Percentiles rank a stretch among this genome's conserved stretches.
These are phyloP conservation scores for Phoenix roebelenii DNA, from an alignment of 176 grass and related monocot genomes.

Conservation along the genomic window DNA sequence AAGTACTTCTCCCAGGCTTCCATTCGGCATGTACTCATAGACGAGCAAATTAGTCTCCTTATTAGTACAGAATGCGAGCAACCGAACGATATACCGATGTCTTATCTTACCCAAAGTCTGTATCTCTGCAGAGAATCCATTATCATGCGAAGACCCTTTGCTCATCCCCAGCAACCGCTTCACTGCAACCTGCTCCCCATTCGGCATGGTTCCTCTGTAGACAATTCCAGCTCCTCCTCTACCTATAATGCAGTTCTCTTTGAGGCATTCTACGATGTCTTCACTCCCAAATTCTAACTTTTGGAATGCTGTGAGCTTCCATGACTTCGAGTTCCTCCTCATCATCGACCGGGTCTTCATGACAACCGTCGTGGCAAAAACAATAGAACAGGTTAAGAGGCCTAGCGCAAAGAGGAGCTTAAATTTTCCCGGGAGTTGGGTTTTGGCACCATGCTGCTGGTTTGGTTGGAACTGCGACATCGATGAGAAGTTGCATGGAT, in stretches of 20 bases:
- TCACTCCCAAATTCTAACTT: constrained; percentile 57
- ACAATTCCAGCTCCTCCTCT: constrained; percentile 63
- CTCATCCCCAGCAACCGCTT: constrained; percentile 41
- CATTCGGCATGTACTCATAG: constrained; percentile 73
- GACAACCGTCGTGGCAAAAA: constrained; percentile 43
- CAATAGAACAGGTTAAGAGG: constrained; percentile 51
- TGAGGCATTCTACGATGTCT: constrained; percentile 56
- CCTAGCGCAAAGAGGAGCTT: constrained; percentile 57
- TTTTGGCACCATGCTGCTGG: background rate
- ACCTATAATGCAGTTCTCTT: constrained; percentile 63
- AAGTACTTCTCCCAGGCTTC: constrained; percentile 62
- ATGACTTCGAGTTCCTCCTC: constrained; percentile 10
- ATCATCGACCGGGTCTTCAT: constrained; percentile 53
- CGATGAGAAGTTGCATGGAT: constrained; percentile 37
- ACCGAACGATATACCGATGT: constrained; percentile 65
- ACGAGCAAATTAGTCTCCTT: constrained; percentile 46
- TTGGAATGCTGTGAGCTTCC: constrained; percentile 71
- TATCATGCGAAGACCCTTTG: constrained; percentile 31
- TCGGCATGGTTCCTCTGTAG: constrained; percentile 54
- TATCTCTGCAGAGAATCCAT: constrained; percentile 69
- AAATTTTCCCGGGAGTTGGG: constrained; percentile 10
- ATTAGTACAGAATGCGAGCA: constrained; percentile 45
- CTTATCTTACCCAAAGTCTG: constrained; percentile 62
- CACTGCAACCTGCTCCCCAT: constrained; percentile 56
- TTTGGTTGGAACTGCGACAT: constrained; percentile 14